These are phyloP conservation scores for Cyclotella sp. DNA, from an alignment of 108 stramenopile species.

Conservation along the genomic window DNA sequence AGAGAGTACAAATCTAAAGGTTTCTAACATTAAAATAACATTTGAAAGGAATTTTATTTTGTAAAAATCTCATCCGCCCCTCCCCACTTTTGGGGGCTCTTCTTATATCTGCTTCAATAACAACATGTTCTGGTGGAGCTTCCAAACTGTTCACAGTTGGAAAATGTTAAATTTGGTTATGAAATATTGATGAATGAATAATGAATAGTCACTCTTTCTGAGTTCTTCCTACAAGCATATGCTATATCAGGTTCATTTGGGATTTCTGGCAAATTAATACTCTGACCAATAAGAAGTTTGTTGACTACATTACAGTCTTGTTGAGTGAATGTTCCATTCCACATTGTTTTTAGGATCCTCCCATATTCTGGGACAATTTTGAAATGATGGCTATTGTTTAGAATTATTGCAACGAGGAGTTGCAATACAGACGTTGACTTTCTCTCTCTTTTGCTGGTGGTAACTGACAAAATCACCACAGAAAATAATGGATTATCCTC, in stretches of 20 bases:
- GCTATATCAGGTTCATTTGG: not conserved
- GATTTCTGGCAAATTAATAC: constrained; percentile 5
- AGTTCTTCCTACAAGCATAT: constrained; percentile 3
- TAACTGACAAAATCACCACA: constrained; percentile 12
- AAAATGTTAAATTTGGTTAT: constrained; percentile 10
- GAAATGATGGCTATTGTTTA: constrained; percentile 25
- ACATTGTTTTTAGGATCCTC: constrained; percentile 22
- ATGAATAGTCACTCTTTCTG: not conserved
- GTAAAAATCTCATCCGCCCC: no score
- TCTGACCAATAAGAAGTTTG: constrained; percentile 1
- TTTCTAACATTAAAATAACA: no score
- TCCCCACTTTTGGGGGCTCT: not conserved
- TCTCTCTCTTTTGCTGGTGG: not conserved
- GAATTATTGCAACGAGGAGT: constrained; percentile 2
- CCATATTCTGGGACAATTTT: constrained; percentile 38
- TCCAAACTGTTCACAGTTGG: not conserved
- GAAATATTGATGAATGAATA: not conserved
- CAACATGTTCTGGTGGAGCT: constrained; percentile 14
- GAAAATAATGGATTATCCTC: constrained; percentile 10
- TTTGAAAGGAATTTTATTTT: no score
- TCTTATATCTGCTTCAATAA: constrained; percentile 12
- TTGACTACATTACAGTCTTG: constrained; percentile 8
- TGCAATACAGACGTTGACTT: not conserved
- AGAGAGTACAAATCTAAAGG: no score
- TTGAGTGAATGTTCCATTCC: constrained; percentile 16